Base-by-base conservation (phyloP, 805 yeast species). In the Ogataea degrootiae region DNA sequence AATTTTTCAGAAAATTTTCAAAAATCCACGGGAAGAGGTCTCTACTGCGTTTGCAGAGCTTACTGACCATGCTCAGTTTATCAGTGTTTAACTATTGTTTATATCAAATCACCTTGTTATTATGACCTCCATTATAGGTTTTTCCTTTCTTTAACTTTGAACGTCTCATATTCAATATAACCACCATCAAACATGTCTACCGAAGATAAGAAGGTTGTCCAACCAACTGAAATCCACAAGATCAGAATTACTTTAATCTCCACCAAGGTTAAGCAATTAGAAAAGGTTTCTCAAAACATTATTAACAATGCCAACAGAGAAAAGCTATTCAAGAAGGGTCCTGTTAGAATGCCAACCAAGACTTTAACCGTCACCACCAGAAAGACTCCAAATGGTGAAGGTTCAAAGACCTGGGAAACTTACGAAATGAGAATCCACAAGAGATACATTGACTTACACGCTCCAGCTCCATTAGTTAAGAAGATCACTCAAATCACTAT, bases 331-430 rank as follows among this genome's bases (percentile, higher is more conserved):
- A 90, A 89, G 85, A 92, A 90, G 83, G 99, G 99, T 73, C 99
- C 99, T 66, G 96, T 94, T 71, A 91, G 99, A 87, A 78, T 94
- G 80, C 99, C 99, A 82, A 94, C 99, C 78, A 94, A 91, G 87
- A 94, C 87, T 67, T 87, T 94, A 72, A 89, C 87, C 79, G 82
- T 94, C 80, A 82, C 96, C 79, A 94, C 99, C 87, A 90, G 99
- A 88, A 94, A 94, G 91, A 87, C 99, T 72, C 99, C 99, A 71
- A 95, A 95, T 77, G 99, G 99, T 94, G 97, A 94, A 83, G 99
- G 99, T 94, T 94, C 99, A 67, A 94, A 94, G 92, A 94, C 99
- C 69, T 94, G 97, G 97, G 99, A 94, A 75, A 80, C 95, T 68
- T 94, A 84, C 77, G 99, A 94, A 83, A 87, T 94, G 96, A 92